Evolutionary conservation across 2,329 filamentous ascomycete species (phyloP).

Genomic region (Fusarium transvaalense): DNA sequence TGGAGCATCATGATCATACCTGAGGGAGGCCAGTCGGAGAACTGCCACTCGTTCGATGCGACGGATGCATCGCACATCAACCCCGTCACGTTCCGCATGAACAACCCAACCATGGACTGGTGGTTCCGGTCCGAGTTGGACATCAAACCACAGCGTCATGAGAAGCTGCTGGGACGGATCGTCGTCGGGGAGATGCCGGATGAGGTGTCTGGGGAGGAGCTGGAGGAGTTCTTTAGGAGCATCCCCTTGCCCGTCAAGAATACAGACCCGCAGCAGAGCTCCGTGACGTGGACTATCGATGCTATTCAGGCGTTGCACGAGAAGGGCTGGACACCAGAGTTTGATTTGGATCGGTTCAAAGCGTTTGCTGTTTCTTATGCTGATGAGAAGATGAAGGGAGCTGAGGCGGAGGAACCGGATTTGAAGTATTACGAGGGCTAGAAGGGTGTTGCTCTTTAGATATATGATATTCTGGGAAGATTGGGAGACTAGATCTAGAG

Average conservation of each 20-base stretch:
- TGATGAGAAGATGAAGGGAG: slow-evolving; percentile 45
- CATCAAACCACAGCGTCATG: slow-evolving; percentile 30
- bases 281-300: slow-evolving; percentile 51
- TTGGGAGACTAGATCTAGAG: neutral
- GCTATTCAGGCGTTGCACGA: slow-evolving; percentile 47
- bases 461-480: neutral
- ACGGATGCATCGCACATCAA: slow-evolving; percentile 51
- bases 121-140: slow-evolving; percentile 42
- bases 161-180: slow-evolving; percentile 49
- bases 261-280: slow-evolving; percentile 52
- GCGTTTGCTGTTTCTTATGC: slow-evolving; percentile 48
- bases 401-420: slow-evolving; percentile 27
- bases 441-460: neutral
- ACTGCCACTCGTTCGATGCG: slow-evolving; percentile 46
- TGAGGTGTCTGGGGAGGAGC: slow-evolving; percentile 28
- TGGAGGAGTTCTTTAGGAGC: slow-evolving; percentile 40
- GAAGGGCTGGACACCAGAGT: slow-evolving; percentile 42
- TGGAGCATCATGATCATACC: slow-evolving; percentile 50
- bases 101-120: slow-evolving; percentile 53
- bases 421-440: slow-evolving; percentile 6
- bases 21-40: slow-evolving; percentile 15
- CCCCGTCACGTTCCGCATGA: slow-evolving; percentile 49
- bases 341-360: slow-evolving; percentile 48
- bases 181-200: slow-evolving; percentile 46
- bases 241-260: slow-evolving; percentile 51